phyloP scores from a whole-genome alignment of 352 stramenopile genomes.

The Pythium brachiatum region DNA sequence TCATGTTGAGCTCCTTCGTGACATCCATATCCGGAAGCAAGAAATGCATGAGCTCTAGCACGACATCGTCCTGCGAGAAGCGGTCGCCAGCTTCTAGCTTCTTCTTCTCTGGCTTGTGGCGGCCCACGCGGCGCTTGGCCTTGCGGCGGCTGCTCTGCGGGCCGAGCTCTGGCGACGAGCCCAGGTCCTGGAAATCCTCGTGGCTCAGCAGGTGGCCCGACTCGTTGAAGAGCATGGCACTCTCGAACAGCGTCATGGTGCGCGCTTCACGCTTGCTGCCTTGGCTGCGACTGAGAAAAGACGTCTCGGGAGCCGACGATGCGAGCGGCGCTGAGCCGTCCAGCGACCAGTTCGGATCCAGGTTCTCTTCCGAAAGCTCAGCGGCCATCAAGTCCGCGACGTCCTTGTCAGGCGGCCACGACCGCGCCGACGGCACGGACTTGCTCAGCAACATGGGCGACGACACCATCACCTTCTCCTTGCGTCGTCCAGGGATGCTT shows the following conservation, averaged over 20 bases:
- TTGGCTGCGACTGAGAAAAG: constrained; percentile 27
- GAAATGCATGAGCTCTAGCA: constrained; percentile 73
- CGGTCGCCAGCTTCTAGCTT: constrained; percentile 28
- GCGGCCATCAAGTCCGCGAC: constrained; percentile 8
- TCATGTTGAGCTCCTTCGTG: constrained; percentile 75
- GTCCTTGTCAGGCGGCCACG: constrained; percentile 43
- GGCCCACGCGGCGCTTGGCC: constrained; percentile 57
- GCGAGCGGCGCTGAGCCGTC: constrained; percentile 25
- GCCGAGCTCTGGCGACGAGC: constrained; percentile 44
- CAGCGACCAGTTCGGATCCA: constrained; percentile 29
- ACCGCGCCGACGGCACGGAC: constrained; percentile 47
- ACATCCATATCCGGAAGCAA: constrained; percentile 70
- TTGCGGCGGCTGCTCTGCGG: constrained; percentile 40
- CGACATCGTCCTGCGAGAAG: constrained; percentile 57
- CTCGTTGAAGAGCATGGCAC: constrained; percentile 74
- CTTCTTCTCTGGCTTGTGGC: constrained; percentile 55
- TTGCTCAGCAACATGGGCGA: constrained; percentile 33
- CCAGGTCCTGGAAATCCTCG: constrained; percentile 66
- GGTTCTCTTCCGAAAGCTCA: constrained; percentile 34
- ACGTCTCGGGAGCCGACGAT: constrained; percentile 46
- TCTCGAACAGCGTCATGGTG: constrained; percentile 80
- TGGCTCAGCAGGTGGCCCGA: constrained; percentile 66
- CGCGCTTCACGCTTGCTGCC: constrained; percentile 43
- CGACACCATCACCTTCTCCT: constrained; percentile 10
- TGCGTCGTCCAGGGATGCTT: constrained; percentile 36